Base-by-base conservation (phyloP, 169 alveolate genomes). In the Toxoplasma gondii region DNA sequence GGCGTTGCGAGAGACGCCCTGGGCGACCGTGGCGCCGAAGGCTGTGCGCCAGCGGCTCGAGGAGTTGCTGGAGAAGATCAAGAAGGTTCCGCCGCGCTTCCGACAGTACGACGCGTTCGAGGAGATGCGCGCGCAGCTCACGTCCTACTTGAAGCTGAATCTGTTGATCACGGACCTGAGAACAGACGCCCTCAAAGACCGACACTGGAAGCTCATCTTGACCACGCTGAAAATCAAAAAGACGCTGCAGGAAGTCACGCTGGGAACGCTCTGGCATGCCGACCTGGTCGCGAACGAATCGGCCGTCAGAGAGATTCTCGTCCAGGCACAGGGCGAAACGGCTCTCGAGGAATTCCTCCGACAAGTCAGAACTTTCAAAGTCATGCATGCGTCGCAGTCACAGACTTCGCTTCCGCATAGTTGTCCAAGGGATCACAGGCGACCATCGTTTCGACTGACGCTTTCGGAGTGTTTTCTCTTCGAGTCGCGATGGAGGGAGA, bases 261-360 rank as follows among this genome's bases (percentile, higher is more conserved):
- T 98, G 36, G 98, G 98, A 27, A 97, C 97, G 96, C 97, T 98
- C 29, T 98, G 99, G 99, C 96, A 96, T 82, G 95, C 97, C 17
- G 93, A 97, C 84, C 93, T 97, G 91, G 58, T 93, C 64, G 82
- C 69, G 36, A 96, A 97, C 86, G 97, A 97, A 88, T 94, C 96
- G 24, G 97, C 93, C 38, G 93, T 97, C 81, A 95, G 96, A 43
- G 99, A 98, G 88, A 97, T 99, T 27, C 94, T 99, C 88, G 97
- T 97, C 88, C 98, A 98, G 94, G 99, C 99, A 0, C 98, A 98
- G 94, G 99, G 99, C 54, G 99, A 99, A 96, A 96, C 98, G 96
- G 99, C 99, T n/a, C 93, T 98, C 83, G 99, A 98, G 92, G 97
- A 98, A 34, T 98, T 98, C 97, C 94, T 98, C 44, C 97, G 97